Conservation (phyloP, 1,284 basidiomycete species). For the Earliella scabrosa region DNA sequence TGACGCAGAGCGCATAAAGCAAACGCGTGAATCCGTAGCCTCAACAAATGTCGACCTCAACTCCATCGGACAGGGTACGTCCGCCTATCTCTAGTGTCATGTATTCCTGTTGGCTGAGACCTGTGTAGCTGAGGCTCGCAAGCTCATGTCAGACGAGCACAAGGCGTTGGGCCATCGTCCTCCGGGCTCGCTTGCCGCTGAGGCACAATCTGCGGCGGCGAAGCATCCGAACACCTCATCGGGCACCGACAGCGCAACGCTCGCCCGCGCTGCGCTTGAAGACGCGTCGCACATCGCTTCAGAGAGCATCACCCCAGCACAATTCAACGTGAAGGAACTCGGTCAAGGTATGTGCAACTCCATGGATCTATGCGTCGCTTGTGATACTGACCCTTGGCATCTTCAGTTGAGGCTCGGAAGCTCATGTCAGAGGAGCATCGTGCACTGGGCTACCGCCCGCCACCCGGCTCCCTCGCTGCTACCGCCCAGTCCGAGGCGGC, state of each 20-base stretch:
- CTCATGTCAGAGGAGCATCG: slow-evolving; percentile 38
- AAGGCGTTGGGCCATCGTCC: slow-evolving; percentile 37
- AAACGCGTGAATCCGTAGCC: not conserved
- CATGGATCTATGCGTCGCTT: no score
- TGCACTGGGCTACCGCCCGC: slow-evolving; percentile 39
- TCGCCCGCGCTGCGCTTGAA: slow-evolving; percentile 26
- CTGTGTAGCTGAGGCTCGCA: slow-evolving; percentile 25
- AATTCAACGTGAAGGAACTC: slow-evolving; percentile 24
- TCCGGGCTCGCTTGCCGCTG: slow-evolving; percentile 31
- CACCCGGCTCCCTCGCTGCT: slow-evolving; percentile 38
- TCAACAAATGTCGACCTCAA: slow-evolving; percentile 21
- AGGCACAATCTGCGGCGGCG: slow-evolving; percentile 33
- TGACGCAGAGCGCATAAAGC: slow-evolving; percentile 30
- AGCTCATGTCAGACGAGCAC: slow-evolving; percentile 26
- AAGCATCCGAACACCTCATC: slow-evolving; percentile 28
- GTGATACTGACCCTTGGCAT: not conserved
- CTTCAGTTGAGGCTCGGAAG: slow-evolving; percentile 31
- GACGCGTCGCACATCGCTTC: slow-evolving; percentile 24
- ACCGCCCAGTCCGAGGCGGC: slow-evolving; percentile 39
- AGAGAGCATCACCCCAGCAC: not conserved
- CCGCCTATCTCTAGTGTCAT: not conserved
- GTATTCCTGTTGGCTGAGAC: not conserved
- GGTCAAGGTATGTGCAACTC: slow-evolving; percentile 21
- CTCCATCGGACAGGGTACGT: slow-evolving; percentile 19
- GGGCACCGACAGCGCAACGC: slow-evolving; percentile 10